A percentile compares a stretch with the other conserved stretches of the same genome.
Conservation (phyloP, 192 early-diverging fungal species). For the Backusella parvicylindrica region DNA sequence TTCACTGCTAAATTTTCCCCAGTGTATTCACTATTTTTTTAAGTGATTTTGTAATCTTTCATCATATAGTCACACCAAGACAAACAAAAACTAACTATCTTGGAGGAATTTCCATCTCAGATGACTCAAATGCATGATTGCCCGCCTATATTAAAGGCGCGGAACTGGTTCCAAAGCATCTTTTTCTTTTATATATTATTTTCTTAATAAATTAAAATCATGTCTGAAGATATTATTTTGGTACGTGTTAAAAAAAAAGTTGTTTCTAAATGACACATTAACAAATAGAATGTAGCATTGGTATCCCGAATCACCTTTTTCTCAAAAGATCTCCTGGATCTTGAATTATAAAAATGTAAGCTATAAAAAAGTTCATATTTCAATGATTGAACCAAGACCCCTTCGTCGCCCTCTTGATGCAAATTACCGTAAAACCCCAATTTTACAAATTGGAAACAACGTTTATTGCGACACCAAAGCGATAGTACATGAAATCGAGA, state of each 20-base stretch:
- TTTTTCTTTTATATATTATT: no score
- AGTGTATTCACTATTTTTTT: no score
- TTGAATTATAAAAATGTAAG: constrained; percentile 21
- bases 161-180: no score
- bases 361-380: constrained; percentile 10
- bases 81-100: no score
- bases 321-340: constrained; percentile 4
- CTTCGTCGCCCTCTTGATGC: constrained; percentile 24
- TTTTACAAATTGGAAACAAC: constrained; percentile 26
- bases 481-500: constrained; percentile 20
- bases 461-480: constrained; percentile 26
- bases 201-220: background rate
- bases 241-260: background rate
- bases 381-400: constrained; percentile 9
- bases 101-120: no score
- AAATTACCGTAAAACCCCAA: constrained; percentile 32
- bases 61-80: no score
- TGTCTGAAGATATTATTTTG: background rate
- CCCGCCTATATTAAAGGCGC: no score
- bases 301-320: constrained; percentile 7
- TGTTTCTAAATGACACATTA: background rate
- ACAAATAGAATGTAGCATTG: constrained; percentile 1
- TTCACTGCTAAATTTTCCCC: no score
- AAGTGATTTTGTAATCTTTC: no score
- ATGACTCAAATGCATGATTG: no score